Base-by-base conservation (phyloP, 148 eudicot species). In the Vaccinium darrowii region DNA sequence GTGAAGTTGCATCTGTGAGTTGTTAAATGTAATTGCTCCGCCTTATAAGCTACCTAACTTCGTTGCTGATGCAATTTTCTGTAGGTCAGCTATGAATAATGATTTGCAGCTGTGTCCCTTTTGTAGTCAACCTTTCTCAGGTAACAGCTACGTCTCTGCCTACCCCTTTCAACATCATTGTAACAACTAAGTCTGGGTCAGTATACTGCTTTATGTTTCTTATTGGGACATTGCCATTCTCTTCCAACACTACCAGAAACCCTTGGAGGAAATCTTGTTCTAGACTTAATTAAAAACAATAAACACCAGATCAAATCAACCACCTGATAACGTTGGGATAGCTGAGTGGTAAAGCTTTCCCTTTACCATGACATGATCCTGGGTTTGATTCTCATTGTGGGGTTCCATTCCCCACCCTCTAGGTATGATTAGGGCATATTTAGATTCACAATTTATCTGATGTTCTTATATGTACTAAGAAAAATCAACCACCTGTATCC, bases 91-190 rank as follows among this genome's bases (percentile, higher is more conserved):
- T 75, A 82, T 96, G 79, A 92, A 87, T 71, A 94, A 94, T 72
- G 98, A 94, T 33, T 54, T 89, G 82, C 95, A 93, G 84, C 85
- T 92, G 65, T 96, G 99, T 86, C 99, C 99, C 52, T 96, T 86
- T 81, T 96, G 99, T 86, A 86, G 84, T 89, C 97, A 94, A 84
- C 98, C 99, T 85, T 96, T 96, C 87, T 91, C 99, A 87, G 99
- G 99, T 96, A 86, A 82, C 18, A 65, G 78, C 27, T 13, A 62
- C 80, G 10, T 75, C 71, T 36, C 36, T 14, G 7, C 50, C 11
- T 7, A 7, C 39, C 50, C 39, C 67, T 21, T 60, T 16, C 67
- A 60, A 36, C 39, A 36, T 60, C 4, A 60, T 60, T 60, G 98
- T 94, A 87, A 83, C n/a, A 79, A 80, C 36, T 19, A 62, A 81